phyloP scores from a whole-genome alignment of 331 rosid genomes.

The Quercus tomentella region DNA sequence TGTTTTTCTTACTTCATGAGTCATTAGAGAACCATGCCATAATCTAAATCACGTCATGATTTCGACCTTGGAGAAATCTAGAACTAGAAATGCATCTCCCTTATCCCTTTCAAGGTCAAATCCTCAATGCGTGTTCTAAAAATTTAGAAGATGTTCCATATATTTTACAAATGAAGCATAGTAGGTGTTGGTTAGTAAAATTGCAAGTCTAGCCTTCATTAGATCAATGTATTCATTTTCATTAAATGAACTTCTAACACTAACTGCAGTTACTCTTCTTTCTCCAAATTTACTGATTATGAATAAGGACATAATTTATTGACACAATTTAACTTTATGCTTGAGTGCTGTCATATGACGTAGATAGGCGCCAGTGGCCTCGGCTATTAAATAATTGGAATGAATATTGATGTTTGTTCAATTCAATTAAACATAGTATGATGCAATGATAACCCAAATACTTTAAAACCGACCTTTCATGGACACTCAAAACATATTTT shows the following conservation, averaged over 20 bases:
- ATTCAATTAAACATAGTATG: no score
- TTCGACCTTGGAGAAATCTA: background rate
- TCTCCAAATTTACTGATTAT: background rate
- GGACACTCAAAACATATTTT: no score
- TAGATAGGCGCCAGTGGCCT: no score
- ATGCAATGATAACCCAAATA: no score
- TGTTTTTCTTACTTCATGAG: background rate
- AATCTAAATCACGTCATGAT: background rate
- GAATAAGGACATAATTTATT: background rate
- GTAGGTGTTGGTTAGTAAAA: background rate
- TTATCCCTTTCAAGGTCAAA: background rate
- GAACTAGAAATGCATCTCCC: background rate
- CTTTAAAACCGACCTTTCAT: no score
- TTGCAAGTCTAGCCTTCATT: background rate
- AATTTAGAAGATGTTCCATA: background rate
- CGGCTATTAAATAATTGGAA: no score
- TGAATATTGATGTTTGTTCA: no score
- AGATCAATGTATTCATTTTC: background rate
- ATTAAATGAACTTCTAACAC: background rate
- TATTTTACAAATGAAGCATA: background rate
- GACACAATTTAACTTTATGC: no score
- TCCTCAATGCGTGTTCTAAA: no score
- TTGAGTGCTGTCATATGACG: no score
- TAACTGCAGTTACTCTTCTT: background rate
- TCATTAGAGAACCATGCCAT: background rate